Evolutionary conservation across 257 asterid species (phyloP).

Genomic region (Haberlea rhodopensis): DNA sequence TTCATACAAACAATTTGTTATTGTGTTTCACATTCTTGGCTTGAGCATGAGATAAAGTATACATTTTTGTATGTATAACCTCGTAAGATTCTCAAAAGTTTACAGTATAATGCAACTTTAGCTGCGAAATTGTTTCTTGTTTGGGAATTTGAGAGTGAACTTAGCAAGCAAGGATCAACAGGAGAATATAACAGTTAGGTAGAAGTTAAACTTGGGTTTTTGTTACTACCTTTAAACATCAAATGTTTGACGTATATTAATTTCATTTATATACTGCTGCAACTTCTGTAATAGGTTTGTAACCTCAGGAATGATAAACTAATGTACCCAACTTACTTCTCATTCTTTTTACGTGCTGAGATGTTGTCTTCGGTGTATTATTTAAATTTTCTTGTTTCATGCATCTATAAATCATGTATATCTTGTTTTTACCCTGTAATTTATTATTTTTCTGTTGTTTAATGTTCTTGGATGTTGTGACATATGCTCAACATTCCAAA

Average conservation of each 20-base stretch:
- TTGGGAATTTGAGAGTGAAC: neutral
- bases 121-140: neutral
- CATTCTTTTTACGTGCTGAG: neutral
- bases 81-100: neutral
- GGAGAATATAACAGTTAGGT: neutral
- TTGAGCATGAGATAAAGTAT: neutral
- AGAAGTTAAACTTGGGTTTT: neutral
- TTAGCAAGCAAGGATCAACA: neutral
- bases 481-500: conserved; percentile 20
- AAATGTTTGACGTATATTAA: no score
- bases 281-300: neutral
- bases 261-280: neutral
- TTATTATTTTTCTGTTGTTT: neutral
- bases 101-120: neutral
- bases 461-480: neutral
- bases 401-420: conserved; percentile 2
- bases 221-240: neutral
- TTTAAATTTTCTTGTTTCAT: neutral
- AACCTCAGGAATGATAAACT: neutral
- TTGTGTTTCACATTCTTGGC: neutral
- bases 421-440: neutral
- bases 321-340: neutral
- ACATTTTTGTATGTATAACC: neutral
- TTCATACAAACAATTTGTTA: neutral
- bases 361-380: neutral